Evolutionary conservation across 2,329 filamentous ascomycete genomes (phyloP).

Genomic region (Fusarium udum): DNA sequence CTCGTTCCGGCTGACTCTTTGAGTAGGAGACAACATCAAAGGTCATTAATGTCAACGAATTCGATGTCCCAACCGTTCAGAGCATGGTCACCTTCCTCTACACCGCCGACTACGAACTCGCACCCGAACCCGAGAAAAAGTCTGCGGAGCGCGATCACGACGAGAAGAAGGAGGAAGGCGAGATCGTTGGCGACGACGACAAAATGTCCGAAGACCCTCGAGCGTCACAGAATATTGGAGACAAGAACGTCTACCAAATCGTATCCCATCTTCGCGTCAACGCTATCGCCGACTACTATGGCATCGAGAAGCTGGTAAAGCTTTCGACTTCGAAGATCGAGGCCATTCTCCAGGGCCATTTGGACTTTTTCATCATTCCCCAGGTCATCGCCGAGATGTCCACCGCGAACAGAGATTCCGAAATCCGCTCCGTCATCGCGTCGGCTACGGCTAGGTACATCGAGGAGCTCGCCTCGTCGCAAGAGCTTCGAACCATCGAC

Average conservation of each 20-base stretch:
- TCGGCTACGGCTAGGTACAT: not conserved
- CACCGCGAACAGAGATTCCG: not conserved
- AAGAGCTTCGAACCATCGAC: not conserved
- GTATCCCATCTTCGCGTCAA: not conserved
- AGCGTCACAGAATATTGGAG: rapidly evolving
- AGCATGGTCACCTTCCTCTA: not conserved
- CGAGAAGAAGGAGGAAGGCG: not conserved
- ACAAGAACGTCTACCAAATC: not conserved
- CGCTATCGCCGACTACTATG: not conserved
- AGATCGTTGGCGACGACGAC: not conserved
- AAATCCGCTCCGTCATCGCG: not conserved
- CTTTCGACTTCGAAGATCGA: not conserved
- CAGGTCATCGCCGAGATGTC: not conserved
- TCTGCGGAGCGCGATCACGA: rapidly evolving
- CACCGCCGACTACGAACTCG: not conserved
- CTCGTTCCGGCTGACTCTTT: rapidly evolving
- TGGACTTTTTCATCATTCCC: rapidly evolving
- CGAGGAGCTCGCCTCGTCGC: rapidly evolving
- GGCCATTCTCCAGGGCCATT: rapidly evolving
- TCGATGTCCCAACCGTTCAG: not conserved
- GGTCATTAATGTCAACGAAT: not conserved
- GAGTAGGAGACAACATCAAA: not conserved
- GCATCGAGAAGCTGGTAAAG: not conserved
- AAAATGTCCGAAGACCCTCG: rapidly evolving
- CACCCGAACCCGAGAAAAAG: rapidly evolving